Evolutionary conservation across 192 early-diverging fungal species (phyloP).

Genomic region (Coemansia sp.): DNA sequence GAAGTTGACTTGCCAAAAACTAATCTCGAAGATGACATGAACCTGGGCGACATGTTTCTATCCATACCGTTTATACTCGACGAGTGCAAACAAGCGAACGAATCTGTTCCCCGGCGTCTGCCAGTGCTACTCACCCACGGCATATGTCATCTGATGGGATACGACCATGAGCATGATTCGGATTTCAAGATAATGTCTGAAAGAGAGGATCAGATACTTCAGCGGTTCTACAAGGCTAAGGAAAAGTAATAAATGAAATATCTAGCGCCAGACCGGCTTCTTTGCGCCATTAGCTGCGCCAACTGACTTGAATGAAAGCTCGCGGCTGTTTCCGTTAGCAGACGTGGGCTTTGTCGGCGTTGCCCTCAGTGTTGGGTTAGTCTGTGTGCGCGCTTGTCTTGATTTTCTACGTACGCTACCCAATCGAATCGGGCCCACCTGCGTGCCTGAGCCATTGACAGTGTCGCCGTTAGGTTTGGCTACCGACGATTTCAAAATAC

Average conservation of each 20-base stretch:
- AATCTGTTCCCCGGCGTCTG: constrained; percentile 50
- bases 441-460: neutral
- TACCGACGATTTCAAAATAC: constrained; percentile 38
- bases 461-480: neutral
- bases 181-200: constrained; percentile 47
- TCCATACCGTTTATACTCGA: constrained; percentile 56
- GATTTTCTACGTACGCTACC: constrained; percentile 40
- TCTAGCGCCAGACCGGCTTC: constrained; percentile 34
- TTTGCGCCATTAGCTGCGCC: constrained; percentile 12
- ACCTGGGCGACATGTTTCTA: constrained; percentile 65
- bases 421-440: constrained; percentile 35
- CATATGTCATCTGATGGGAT: constrained; percentile 67
- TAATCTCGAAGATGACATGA: constrained; percentile 48
- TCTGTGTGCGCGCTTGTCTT: constrained; percentile 30
- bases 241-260: neutral
- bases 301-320: constrained; percentile 46
- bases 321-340: constrained; percentile 5
- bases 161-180: constrained; percentile 58
- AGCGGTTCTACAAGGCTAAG: constrained; percentile 15
- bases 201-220: constrained; percentile 39
- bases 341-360: constrained; percentile 33
- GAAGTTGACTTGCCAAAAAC: constrained; percentile 23
- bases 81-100: constrained; percentile 54
- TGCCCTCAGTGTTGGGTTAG: constrained; percentile 25
- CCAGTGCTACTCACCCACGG: constrained; percentile 62